Conservation (phyloP, 306 rosid genomes). For the Adenanthera pavonina region DNA sequence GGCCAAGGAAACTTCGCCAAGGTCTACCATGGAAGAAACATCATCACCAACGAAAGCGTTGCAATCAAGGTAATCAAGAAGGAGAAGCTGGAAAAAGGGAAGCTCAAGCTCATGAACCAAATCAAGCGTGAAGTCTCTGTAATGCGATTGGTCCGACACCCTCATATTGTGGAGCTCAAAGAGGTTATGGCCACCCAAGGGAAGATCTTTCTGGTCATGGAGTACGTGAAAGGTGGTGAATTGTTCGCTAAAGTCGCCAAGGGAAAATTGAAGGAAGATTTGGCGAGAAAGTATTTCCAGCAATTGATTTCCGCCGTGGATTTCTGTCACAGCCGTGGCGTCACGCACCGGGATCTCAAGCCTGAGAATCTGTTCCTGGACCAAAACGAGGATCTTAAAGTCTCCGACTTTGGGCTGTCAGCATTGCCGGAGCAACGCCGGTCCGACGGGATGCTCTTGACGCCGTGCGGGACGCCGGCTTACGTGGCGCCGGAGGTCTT, state of each 20-base stretch:
- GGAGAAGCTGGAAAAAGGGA: constrained; percentile 58
- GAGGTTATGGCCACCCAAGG: constrained; percentile 86
- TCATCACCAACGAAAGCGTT: constrained; percentile 57
- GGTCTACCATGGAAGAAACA: constrained; percentile 63
- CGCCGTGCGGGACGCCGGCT: constrained; percentile 88
- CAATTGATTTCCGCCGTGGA: constrained; percentile 75
- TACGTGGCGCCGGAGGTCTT: constrained; percentile 90
- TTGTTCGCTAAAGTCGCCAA: constrained; percentile 59
- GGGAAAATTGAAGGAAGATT: constrained; percentile 66
- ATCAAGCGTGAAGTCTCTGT: constrained; percentile 81
- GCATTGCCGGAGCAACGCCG: constrained; percentile 78
- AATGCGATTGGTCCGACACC: constrained; percentile 77
- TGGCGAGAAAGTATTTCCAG: constrained; percentile 71
- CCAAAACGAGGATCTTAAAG: constrained; percentile 69
- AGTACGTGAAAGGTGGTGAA: constrained; percentile 74
- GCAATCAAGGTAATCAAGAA: constrained; percentile 77
- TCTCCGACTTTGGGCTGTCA: constrained; percentile 78
- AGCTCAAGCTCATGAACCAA: constrained; percentile 58
- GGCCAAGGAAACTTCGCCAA: constrained; percentile 88
- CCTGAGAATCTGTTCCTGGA: constrained; percentile 84
- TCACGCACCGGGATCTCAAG: constrained; percentile 79
- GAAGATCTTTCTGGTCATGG: constrained; percentile 72
- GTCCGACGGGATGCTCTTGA: constrained; percentile 72
- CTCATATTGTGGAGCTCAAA: constrained; percentile 68
- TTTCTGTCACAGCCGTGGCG: constrained; percentile 87